Percentiles rank a stretch among this genome's conserved stretches.
These are phyloP conservation scores for Microdochium nivale DNA, from an alignment of 2,329 filamentous ascomycete genomes.

Conservation along the genomic window DNA sequence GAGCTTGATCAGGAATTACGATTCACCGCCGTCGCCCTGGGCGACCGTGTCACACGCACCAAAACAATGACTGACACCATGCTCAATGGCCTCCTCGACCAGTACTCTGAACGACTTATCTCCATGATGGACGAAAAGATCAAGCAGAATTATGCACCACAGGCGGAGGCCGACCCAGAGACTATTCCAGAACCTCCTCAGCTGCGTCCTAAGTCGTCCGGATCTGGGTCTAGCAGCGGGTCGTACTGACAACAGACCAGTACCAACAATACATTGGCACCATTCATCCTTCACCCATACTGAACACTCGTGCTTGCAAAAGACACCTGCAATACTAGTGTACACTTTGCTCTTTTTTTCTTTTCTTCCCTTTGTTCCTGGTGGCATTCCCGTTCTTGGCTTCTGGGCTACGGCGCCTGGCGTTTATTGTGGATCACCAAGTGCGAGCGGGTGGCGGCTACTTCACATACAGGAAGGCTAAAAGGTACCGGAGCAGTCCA, in stretches of 20 bases:
- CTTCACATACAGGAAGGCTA: not conserved
- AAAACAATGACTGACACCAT: conserved; percentile 47
- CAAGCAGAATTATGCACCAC: conserved; percentile 30
- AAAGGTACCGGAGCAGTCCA: not conserved
- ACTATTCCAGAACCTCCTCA: conserved; percentile 5
- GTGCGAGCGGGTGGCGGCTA: too few species aligned
- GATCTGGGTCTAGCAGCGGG: conserved; percentile 9
- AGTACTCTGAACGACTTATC: conserved; percentile 66
- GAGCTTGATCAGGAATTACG: conserved; percentile 58
- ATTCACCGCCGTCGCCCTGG: conserved; percentile 52
- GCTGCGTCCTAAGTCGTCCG: conserved; percentile 12
- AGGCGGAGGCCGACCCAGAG: conserved; percentile 8
- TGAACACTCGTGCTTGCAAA: too few species aligned
- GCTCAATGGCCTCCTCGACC: conserved; percentile 58
- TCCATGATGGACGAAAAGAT: conserved; percentile 66
- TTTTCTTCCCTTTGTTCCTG: not conserved
- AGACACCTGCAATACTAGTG: too few species aligned
- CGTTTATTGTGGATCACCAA: not conserved
- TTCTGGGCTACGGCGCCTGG: not conserved
- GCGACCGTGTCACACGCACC: conserved; percentile 45
- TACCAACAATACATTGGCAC: not conserved
- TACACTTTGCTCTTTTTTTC: too few species aligned
- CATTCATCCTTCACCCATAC: too few species aligned
- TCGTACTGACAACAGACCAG: not conserved
- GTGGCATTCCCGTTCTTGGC: not conserved